Evolutionary conservation across 2,329 filamentous ascomycete species (phyloP).

Genomic region (Pestalotiopsis sp.): DNA sequence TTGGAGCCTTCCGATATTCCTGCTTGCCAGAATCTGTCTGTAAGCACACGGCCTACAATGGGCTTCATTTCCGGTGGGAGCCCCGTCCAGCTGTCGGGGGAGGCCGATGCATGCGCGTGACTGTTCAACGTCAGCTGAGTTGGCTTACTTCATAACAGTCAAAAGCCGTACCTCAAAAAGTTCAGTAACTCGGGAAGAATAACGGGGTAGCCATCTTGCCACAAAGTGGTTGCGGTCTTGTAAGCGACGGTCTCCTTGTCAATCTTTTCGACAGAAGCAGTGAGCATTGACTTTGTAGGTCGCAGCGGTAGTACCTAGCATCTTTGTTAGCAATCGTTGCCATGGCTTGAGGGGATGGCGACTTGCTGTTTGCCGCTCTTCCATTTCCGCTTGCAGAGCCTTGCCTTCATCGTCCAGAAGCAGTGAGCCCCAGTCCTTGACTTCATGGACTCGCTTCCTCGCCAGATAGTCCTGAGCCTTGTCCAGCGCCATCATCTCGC

Average conservation of each 20-base stretch:
- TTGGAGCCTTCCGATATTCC: slow-evolving; percentile 95
- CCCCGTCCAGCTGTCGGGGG: slow-evolving; percentile 80
- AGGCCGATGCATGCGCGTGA: slow-evolving; percentile 90
- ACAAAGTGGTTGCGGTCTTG: slow-evolving; percentile 76
- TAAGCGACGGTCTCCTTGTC: slow-evolving; percentile 75
- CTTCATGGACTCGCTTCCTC: slow-evolving; percentile 70
- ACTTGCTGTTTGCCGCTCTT: slow-evolving; percentile 66
- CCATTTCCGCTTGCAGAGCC: slow-evolving; percentile 76
- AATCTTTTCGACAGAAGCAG: slow-evolving; percentile 87
- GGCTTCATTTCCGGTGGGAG: slow-evolving; percentile 75
- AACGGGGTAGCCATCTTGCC: slow-evolving; percentile 78
- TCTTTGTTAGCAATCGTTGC: background rate
- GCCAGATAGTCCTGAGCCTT: slow-evolving; percentile 81
- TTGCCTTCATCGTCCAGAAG: slow-evolving; percentile 79
- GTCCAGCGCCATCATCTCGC: slow-evolving; percentile 75
- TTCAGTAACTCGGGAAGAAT: slow-evolving; percentile 87
- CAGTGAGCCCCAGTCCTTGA: slow-evolving; percentile 81
- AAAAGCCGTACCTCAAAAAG: slow-evolving; percentile 65
- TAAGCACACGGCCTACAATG: slow-evolving; percentile 81
- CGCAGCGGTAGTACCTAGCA: slow-evolving; percentile 69
- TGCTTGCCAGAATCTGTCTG: slow-evolving; percentile 97
- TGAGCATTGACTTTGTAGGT: slow-evolving; percentile 88
- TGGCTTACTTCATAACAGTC: background rate
- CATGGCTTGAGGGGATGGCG: no score
- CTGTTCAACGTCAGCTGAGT: slow-evolving; percentile 41